Evolutionary conservation across 1,284 basidiomycete genomes (phyloP), one percentile per base, ranked within the genome.

Genomic region (Apiotrichum veenhuisii): DNA sequence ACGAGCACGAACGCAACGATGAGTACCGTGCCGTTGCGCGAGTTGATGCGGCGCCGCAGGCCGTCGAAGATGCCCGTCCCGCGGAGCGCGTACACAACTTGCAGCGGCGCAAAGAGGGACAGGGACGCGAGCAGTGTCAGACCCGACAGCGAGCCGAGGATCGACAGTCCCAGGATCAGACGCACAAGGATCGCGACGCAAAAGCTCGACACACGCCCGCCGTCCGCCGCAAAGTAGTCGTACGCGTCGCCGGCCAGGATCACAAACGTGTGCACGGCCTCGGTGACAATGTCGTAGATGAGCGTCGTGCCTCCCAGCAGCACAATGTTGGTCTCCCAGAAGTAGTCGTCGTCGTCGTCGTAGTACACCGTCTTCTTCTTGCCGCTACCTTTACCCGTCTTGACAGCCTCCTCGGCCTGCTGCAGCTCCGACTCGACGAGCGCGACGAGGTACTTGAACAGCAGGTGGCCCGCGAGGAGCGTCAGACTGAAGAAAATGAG

Each of bases 141-240:
- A 58, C 75, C 75, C 9, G 69, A 72, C 17, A 75, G 58, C 5
- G 68, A 68, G 5, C 76, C 76, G 37, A 77, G 59, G 22, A 76
- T 62, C 8, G 71, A 65, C n/a, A 77, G 53, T 15, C 76, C 76
- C 20, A 77, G 64, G 22, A 74, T 55, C 51, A 73, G 65, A 14
- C 74, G 59, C 15, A 75, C 52, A 0, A 62, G 63, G 7, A 71
- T 34, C 17, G 56, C 46, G 11, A 58, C 46, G 7, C 51, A 36
- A 3, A 64, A 12, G 42, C 26, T 44, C 0, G 51, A 59, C 3
- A 43, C 26, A 27, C 54, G 41, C 8, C 49, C 43, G 5, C 26
- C 38, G 20, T 36, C 52, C 27, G 34, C 38, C 43, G 42, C 30
- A 15, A 41, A 51, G 14, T 49, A 25, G 20, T 62, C 45, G 38